These are phyloP conservation scores for Astraeus odoratus DNA, from an alignment of 768 basidiomycete genomes.

Conservation along the genomic window DNA sequence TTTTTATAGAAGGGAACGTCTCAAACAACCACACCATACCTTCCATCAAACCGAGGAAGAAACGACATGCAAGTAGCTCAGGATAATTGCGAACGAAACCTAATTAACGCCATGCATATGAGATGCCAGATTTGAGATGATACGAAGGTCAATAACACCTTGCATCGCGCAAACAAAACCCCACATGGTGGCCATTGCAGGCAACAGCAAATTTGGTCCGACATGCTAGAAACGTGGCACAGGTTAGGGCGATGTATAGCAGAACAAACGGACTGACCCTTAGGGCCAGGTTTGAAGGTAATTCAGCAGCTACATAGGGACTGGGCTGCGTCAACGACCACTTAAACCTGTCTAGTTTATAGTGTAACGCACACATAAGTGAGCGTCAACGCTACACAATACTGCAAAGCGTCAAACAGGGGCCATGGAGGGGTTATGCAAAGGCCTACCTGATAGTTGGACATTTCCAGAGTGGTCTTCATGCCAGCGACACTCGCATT, in stretches of 20 bases:
- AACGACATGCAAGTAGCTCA: conserved; percentile 46
- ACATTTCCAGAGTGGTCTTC: conserved; percentile 38
- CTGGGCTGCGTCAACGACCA: conserved; percentile 11
- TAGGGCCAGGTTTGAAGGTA: conserved; percentile 55
- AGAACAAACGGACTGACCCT: conserved; percentile 26
- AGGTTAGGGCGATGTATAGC: neutral
- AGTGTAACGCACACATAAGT: conserved; percentile 17
- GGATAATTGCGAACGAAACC: conserved; percentile 42
- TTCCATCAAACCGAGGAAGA: conserved; percentile 49
- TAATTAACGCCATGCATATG: conserved; percentile 9
- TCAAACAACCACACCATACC: conserved; percentile 28
- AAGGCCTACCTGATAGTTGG: conserved; percentile 20
- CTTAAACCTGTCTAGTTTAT: neutral
- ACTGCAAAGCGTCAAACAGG: conserved; percentile 18
- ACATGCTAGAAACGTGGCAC: conserved; percentile 19
- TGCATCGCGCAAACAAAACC: conserved; percentile 39
- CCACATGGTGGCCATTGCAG: conserved; percentile 59
- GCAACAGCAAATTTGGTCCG: conserved; percentile 55
- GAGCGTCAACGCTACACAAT: conserved; percentile 27
- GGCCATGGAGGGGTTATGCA: neutral
- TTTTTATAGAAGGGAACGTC: neutral
- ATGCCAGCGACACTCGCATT: conserved; percentile 60
- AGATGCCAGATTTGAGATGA: neutral
- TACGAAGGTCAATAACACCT: neutral
- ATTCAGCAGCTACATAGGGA: conserved; percentile 51